Evolutionary conservation across 805 yeast genomes (phyloP), one percentile per base, ranked within the genome.

Genomic region (Wickerhamiella sorbophila): DNA sequence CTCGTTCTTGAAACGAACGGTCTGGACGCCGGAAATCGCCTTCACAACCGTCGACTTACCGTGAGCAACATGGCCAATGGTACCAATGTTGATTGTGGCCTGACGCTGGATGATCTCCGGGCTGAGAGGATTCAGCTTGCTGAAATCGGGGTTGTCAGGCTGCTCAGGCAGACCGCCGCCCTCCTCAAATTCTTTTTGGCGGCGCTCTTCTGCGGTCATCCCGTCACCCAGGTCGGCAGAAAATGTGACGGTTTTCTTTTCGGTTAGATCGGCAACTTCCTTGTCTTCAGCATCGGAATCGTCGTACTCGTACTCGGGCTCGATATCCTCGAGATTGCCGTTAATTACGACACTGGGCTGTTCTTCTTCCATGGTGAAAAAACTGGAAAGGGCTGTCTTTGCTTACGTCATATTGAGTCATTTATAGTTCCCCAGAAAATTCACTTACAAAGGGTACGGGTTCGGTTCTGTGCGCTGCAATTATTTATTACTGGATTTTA

Each of bases 121-220:
- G 5, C 93, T 79, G 48, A 84, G 68, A 27, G 98, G 96, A 38
- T 88, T 83, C 65, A 91, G 66, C 51, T 66, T 59, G 33, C 80
- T 51, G 56, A 88, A 80, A 59, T 87, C 95, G 44, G 94, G 94
- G 64, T 83, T 69, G 32, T 72, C 79, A 44, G 95, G 95, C 66
- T 91, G 98, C 61, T 82, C 95, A 42, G 98, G 98, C 45, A 91
- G 73, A 41, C 98, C 98, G 45, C 97, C 97, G 62, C 97, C 95
- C 64, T 85, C 97, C 70, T 84, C 93, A 54, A 91, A 87, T 61
- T 88, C 96, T 58, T 76, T 71, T 55, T 71, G 70, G 55, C 85
- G 78, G 47, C 71, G 74, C 61, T 81, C 94, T 57, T 79, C 94
- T 46, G 75, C 84, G 31, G 63, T 61, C 41, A 67, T 66, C 38